phyloP scores from a whole-genome alignment of 805 yeast species.

The Starmerella etchellsii region DNA sequence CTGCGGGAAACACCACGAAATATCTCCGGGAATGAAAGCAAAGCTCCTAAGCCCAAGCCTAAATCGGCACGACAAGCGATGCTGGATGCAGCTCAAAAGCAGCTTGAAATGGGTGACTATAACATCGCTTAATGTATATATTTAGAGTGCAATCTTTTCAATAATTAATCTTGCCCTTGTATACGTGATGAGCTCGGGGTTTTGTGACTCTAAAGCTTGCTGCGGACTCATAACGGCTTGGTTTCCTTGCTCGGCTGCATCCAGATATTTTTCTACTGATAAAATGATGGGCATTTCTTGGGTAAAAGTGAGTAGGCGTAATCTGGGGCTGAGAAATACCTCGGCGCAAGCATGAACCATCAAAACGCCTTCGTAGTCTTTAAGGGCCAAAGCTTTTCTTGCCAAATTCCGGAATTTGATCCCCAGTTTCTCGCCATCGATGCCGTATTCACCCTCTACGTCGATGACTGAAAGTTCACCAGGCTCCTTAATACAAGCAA shows the following conservation, averaged over 20 bases:
- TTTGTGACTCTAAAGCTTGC: slow-evolving; percentile 11
- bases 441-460: background rate
- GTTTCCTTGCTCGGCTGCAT: background rate
- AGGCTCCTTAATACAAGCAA: slow-evolving; percentile 18
- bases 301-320: background rate
- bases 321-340: slow-evolving; percentile 4
- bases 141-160: slow-evolving; percentile 4
- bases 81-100: slow-evolving; percentile 19
- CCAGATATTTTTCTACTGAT: slow-evolving; percentile 1
- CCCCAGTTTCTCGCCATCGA: slow-evolving; percentile 1
- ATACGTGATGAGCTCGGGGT: slow-evolving; percentile 7
- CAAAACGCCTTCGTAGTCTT: slow-evolving; percentile 1
- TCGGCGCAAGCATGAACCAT: slow-evolving; percentile 12
- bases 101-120: slow-evolving; percentile 18
- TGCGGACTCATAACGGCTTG: slow-evolving; percentile 1
- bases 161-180: slow-evolving; percentile 13
- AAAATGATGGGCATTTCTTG: slow-evolving; percentile 3
- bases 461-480: background rate
- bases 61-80: slow-evolving; percentile 18
- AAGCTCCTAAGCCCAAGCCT: background rate
- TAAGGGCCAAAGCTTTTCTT: slow-evolving; percentile 5
- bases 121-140: slow-evolving; percentile 14
- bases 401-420: slow-evolving; percentile 4
- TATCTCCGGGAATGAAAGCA: slow-evolving; percentile 15
- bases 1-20: slow-evolving; percentile 84